Evolutionary conservation across 2,329 filamentous ascomycete genomes (phyloP).

Genomic region (Penicillium sp.): DNA sequence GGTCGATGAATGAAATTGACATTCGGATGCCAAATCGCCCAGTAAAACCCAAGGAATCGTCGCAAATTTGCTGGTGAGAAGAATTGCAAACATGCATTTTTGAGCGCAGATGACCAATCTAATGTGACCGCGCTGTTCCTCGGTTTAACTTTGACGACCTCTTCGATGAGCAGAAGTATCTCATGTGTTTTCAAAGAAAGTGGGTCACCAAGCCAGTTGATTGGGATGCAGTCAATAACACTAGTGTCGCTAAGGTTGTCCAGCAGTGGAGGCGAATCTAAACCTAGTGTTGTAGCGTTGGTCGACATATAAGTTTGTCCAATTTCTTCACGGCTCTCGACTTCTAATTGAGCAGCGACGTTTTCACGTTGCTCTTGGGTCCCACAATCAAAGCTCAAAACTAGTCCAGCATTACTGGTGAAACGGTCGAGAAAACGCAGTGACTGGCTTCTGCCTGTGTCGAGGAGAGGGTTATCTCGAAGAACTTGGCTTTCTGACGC

Average conservation of each 20-base stretch:
- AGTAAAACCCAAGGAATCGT: slow-evolving; percentile 41
- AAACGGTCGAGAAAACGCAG: slow-evolving; percentile 41
- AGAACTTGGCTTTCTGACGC: slow-evolving; percentile 7
- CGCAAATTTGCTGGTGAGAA: slow-evolving; percentile 33
- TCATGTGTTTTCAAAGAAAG: slow-evolving; percentile 43
- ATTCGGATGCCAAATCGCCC: slow-evolving; percentile 46
- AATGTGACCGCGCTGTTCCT: slow-evolving; percentile 41
- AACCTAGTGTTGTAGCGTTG: not conserved
- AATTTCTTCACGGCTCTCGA: slow-evolving; percentile 3
- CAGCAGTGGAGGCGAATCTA: slow-evolving; percentile 10
- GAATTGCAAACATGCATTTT: slow-evolving; percentile 32
- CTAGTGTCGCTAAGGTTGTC: slow-evolving; percentile 12
- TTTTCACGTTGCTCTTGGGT: slow-evolving; percentile 38
- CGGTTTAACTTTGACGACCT: slow-evolving; percentile 41
- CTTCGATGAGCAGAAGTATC: slow-evolving; percentile 40
- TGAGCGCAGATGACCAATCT: slow-evolving; percentile 39
- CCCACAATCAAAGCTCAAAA: slow-evolving; percentile 44
- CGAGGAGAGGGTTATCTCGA: slow-evolving; percentile 6
- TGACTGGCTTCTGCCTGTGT: slow-evolving; percentile 20
- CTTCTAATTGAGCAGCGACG: slow-evolving; percentile 15
- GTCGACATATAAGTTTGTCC: not conserved
- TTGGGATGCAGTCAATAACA: slow-evolving; percentile 11
- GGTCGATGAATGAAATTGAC: slow-evolving; percentile 43
- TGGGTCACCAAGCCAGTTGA: slow-evolving; percentile 36
- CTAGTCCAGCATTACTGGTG: slow-evolving; percentile 42